Percentiles rank a stretch among this genome's conserved stretches.
Conservation (phyloP, 2,329 filamentous ascomycete species). For the Tolypocladium paradoxum region DNA sequence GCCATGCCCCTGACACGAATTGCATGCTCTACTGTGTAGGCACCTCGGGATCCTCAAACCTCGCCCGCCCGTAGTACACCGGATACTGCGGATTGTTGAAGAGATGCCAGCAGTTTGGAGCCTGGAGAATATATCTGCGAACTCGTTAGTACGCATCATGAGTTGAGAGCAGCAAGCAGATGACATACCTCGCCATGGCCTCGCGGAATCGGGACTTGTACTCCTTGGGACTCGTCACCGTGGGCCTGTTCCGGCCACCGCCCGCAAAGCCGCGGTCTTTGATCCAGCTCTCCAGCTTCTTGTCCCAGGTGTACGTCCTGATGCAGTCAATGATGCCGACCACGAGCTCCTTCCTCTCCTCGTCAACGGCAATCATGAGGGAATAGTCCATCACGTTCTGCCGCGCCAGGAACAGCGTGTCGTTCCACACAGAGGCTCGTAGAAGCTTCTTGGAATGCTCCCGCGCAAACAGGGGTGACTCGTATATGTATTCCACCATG, state of each 20-base stretch:
- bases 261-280: slow-evolving; percentile 84
- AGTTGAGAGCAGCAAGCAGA: neutral
- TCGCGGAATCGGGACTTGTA: slow-evolving; percentile 94
- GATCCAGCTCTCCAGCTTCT: slow-evolving; percentile 99
- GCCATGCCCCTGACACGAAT: neutral
- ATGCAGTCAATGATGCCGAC: slow-evolving; percentile 99
- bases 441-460: slow-evolving; percentile 95
- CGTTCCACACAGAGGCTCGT: slow-evolving; percentile 88
- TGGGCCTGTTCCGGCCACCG: slow-evolving; percentile 71
- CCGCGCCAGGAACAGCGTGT: slow-evolving; percentile 85
- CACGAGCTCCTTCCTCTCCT: slow-evolving; percentile 77
- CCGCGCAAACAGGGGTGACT: slow-evolving; percentile 86
- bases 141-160: slow-evolving; percentile 2
- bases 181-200: slow-evolving; percentile 80
- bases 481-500: slow-evolving; percentile 98
- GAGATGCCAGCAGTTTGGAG: slow-evolving; percentile 67
- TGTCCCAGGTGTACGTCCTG: slow-evolving; percentile 97
- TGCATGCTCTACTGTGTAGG: neutral
- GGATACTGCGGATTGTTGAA: slow-evolving; percentile 39
- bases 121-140: slow-evolving; percentile 57
- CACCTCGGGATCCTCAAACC: slow-evolving; percentile 27
- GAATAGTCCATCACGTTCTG: slow-evolving; percentile 99
- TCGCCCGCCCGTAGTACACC: slow-evolving; percentile 23
- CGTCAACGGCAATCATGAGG: slow-evolving; percentile 96
- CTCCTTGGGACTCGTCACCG: slow-evolving; percentile 93